Conservation (phyloP, 1,139 yeast species). For the Candida tetrigidarum region DNA sequence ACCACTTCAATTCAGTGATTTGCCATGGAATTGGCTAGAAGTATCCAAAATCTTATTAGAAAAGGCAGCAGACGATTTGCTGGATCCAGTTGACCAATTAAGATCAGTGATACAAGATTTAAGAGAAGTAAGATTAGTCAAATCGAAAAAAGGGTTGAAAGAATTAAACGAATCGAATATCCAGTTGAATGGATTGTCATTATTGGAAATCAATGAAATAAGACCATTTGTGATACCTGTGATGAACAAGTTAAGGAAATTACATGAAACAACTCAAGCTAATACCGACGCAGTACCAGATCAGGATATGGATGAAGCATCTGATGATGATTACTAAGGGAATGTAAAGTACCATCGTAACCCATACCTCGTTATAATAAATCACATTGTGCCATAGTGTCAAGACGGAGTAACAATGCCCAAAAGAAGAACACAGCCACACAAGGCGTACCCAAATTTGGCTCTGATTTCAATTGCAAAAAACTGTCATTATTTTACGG, state of each 20-base stretch:
- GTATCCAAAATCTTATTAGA: slow-evolving; percentile 68
- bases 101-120: slow-evolving; percentile 79
- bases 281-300: slow-evolving; percentile 26
- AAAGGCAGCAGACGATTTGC: slow-evolving; percentile 75
- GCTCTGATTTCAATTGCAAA: neutral
- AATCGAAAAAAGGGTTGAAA: slow-evolving; percentile 77
- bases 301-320: slow-evolving; percentile 23
- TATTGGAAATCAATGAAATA: slow-evolving; percentile 85
- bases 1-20: slow-evolving; percentile 62
- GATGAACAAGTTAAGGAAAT: slow-evolving; percentile 72
- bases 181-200: slow-evolving; percentile 80
- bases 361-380: too few species aligned
- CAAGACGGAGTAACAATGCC: too few species aligned
- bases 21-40: slow-evolving; percentile 93
- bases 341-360: too few species aligned
- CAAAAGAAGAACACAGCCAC: too few species aligned
- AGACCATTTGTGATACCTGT: slow-evolving; percentile 79
- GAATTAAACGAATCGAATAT: slow-evolving; percentile 84
- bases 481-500: neutral
- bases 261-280: slow-evolving; percentile 48
- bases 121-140: slow-evolving; percentile 80
- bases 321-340: slow-evolving; percentile 17
- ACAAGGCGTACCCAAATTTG: too few species aligned
- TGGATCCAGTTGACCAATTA: slow-evolving; percentile 65
- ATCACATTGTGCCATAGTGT: too few species aligned